Conservation (phyloP, 2,329 filamentous ascomycete genomes). For the Fusarium kyushuense region DNA sequence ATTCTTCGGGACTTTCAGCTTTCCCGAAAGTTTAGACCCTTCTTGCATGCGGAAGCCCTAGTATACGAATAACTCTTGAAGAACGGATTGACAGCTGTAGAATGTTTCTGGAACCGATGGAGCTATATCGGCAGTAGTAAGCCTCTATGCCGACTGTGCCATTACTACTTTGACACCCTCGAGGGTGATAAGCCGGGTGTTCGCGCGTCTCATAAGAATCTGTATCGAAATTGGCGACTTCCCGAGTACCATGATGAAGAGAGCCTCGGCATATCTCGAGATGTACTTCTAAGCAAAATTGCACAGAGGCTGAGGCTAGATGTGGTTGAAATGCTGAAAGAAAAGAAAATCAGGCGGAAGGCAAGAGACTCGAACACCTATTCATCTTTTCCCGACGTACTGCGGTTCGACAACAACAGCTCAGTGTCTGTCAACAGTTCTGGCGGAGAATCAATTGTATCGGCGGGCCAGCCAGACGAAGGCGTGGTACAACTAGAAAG, state of each 20-base stretch:
- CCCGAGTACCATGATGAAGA: conserved; percentile 38
- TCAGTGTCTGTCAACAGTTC: too few relatives aligned
- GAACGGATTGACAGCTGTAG: background rate
- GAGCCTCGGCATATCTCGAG: background rate
- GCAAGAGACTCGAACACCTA: background rate
- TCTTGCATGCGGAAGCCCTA: conserved; percentile 51
- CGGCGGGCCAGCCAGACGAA: background rate
- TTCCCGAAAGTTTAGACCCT: conserved; percentile 33
- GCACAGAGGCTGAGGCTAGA: background rate
- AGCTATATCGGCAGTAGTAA: conserved; percentile 54
- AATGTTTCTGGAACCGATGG: conserved; percentile 46
- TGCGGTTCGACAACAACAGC: background rate
- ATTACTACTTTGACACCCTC: conserved; percentile 46
- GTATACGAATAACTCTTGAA: conserved; percentile 41
- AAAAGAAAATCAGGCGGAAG: background rate
- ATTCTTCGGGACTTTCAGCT: conserved; percentile 24
- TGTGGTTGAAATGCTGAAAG: background rate
- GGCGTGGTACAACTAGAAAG: background rate
- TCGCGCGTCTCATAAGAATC: conserved; percentile 49
- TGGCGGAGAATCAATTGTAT: background rate
- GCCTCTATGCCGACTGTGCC: conserved; percentile 52
- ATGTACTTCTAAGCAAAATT: background rate
- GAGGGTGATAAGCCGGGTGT: conserved; percentile 33
- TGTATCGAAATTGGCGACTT: conserved; percentile 52
- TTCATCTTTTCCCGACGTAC: background rate